Evolutionary conservation across 805 yeast species (phyloP).

Genomic region (Myxozyma vanderwaltii): DNA sequence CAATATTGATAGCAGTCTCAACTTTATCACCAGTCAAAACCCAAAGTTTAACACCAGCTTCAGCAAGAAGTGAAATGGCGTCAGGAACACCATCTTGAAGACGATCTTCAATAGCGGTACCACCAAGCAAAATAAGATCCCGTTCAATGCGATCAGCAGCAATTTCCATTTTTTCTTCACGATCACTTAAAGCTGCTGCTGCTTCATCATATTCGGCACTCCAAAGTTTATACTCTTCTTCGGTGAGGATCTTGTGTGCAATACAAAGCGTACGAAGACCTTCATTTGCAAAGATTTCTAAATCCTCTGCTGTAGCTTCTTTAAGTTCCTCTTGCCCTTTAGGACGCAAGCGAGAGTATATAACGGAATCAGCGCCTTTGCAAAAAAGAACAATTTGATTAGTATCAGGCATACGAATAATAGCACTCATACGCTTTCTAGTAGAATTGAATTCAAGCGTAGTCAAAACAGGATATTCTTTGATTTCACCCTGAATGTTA

Average conservation of each 20-base stretch:
- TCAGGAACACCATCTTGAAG: conserved; percentile 79
- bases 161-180: conserved; percentile 59
- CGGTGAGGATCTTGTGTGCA: conserved; percentile 57
- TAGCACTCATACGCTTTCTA: conserved; percentile 77
- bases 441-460: conserved; percentile 67
- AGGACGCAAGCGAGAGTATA: conserved; percentile 51
- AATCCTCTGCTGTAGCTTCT: conserved; percentile 59
- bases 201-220: conserved; percentile 59
- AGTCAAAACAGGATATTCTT: conserved; percentile 54
- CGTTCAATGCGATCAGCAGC: conserved; percentile 63
- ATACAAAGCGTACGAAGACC: conserved; percentile 77
- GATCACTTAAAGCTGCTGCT: conserved; percentile 53
- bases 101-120: conserved; percentile 81
- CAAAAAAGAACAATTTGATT: conserved; percentile 52
- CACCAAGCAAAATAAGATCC: conserved; percentile 62
- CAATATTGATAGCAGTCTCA: conserved; percentile 83
- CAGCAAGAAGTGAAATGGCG: conserved; percentile 62
- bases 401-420: conserved; percentile 52
- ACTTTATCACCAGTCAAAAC: conserved; percentile 81
- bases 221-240: conserved; percentile 57
- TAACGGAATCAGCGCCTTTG: conserved; percentile 79
- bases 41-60: conserved; percentile 81
- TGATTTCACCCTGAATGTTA: conserved; percentile 50
- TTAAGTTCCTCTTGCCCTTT: conserved; percentile 51
- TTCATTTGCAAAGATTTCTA: conserved; percentile 72